A percentile compares a stretch with the other conserved stretches of the same genome.
These are phyloP conservation scores for Chytriomyces confervae DNA, from an alignment of 192 early-diverging fungal genomes.

Conservation along the genomic window DNA sequence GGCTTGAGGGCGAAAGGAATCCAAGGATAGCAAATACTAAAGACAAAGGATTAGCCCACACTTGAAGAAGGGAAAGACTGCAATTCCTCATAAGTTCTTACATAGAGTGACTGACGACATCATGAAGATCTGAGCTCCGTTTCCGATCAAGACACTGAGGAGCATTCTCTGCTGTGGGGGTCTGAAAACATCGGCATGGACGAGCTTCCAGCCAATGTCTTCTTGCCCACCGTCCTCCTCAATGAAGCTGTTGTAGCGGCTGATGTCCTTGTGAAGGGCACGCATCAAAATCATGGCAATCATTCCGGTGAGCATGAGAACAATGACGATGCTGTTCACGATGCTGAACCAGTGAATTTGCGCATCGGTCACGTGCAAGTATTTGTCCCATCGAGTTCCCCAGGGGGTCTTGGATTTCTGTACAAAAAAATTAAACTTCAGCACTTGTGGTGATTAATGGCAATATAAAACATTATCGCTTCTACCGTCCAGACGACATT, in stretches of 20 bases:
- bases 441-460: not conserved
- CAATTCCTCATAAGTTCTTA: constrained; percentile 33
- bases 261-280: constrained; percentile 64
- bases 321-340: constrained; percentile 65
- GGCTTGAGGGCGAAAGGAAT: constrained; percentile 84
- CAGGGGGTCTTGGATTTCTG: constrained; percentile 48
- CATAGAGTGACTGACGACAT: constrained; percentile 60
- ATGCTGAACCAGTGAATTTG: constrained; percentile 71
- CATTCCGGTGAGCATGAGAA: constrained; percentile 63
- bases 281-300: constrained; percentile 64
- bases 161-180: constrained; percentile 60
- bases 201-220: constrained; percentile 72
- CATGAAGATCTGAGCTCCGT: constrained; percentile 59
- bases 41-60: not conserved
- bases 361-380: constrained; percentile 58
- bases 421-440: constrained; percentile 6
- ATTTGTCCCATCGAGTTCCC: constrained; percentile 68
- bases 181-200: constrained; percentile 68
- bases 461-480: not conserved
- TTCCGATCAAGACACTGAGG: constrained; percentile 61
- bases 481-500: constrained; percentile 55
- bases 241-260: constrained; percentile 61
- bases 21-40: constrained; percentile 91
- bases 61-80: not conserved
- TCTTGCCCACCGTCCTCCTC: constrained; percentile 63